Evolutionary conservation across 345 rosid genomes (phyloP).

Genomic region (Bretschneidera sinensis): DNA sequence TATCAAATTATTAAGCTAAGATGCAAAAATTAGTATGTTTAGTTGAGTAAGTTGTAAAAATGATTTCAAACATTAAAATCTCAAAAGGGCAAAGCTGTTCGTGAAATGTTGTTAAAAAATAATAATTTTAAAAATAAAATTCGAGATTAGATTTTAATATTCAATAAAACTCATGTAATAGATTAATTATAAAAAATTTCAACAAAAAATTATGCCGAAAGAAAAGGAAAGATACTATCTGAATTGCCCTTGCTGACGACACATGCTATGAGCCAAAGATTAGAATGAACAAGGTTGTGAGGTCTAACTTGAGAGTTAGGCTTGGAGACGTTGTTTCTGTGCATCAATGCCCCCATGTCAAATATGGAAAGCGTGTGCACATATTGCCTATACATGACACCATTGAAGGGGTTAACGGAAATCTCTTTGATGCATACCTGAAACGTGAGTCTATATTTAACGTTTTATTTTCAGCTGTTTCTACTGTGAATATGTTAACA

Average conservation of each 20-base stretch:
- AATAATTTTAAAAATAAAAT: too few species aligned
- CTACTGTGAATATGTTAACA: background rate
- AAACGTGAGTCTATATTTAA: slow-evolving; percentile 62
- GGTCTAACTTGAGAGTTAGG: slow-evolving; percentile 88
- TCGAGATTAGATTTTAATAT: too few species aligned
- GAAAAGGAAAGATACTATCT: slow-evolving; percentile 77
- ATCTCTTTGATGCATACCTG: slow-evolving; percentile 86
- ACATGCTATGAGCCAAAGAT: slow-evolving; percentile 81
- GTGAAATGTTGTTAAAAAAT: too few species aligned
- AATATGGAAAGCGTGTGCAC: slow-evolving; percentile 92
- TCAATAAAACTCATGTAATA: too few species aligned
- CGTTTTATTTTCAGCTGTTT: background rate
- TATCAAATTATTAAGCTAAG: too few species aligned
- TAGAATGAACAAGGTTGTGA: slow-evolving; percentile 84
- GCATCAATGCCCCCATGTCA: slow-evolving; percentile 88
- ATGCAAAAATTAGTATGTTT: too few species aligned
- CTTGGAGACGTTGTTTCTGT: slow-evolving; percentile 87
- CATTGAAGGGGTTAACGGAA: slow-evolving; percentile 87
- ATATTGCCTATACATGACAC: slow-evolving; percentile 89
- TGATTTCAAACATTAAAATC: too few species aligned
- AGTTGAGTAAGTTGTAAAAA: too few species aligned
- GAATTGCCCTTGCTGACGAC: slow-evolving; percentile 84
- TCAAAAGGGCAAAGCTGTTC: too few species aligned
- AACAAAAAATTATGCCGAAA: too few species aligned
- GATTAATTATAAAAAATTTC: too few species aligned